Base-by-base conservation (phyloP, 768 basidiomycete genomes). In the Mycena rebaudengoi region DNA sequence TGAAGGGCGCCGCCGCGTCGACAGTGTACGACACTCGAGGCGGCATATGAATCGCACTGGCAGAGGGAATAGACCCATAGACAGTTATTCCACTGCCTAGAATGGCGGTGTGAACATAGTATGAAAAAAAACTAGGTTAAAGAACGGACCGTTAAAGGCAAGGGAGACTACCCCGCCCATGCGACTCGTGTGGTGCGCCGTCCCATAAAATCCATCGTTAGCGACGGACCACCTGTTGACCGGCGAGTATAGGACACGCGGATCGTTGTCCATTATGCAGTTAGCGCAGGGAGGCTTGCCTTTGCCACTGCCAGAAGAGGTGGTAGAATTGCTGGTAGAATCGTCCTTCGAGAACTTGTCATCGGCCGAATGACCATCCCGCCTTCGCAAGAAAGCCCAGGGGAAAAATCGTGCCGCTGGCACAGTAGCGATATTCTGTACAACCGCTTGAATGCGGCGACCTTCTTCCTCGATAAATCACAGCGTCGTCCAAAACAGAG, bases 51-150 rank as follows among this genome's bases (percentile, higher is more conserved):
- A 75, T 74, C 2, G 44, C 51, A 60, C 80, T 82, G 67, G 81
- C 83, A 18, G 69, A 64, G 5, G 81, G 80, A 13, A 85, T 77
- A 7, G 80, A 81, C 0, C 85, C 85, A 52, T 82, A 79, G 7
- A 85, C 79, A 3, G 77, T 72, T 16, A 86, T 79, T 23, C 76
- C 79, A n/a, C 77, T 81, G n/a, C 82, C 83, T 86, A 45, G n/a
- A 16, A 33, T 20, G 20, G 52, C 55, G 14, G 5, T 11, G 29
- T 35, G 40, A 39, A 16, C 26, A 32, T 32, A 20, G 12, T 11
- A 30, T 29, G 10, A 11, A 7, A 41, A 54, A 39, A 28, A n/a
- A n/a, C 16, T 12, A 37, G 43, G 37, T 8, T 4, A 1, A 29
- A 39, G 26, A 14, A 62, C 75, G 52, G 54, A 80, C 82, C 81